A percentile compares a stretch with the other conserved stretches of the same genome.
Conservation (phyloP, 164 flowering plant genomes). For the Santalum album region DNA sequence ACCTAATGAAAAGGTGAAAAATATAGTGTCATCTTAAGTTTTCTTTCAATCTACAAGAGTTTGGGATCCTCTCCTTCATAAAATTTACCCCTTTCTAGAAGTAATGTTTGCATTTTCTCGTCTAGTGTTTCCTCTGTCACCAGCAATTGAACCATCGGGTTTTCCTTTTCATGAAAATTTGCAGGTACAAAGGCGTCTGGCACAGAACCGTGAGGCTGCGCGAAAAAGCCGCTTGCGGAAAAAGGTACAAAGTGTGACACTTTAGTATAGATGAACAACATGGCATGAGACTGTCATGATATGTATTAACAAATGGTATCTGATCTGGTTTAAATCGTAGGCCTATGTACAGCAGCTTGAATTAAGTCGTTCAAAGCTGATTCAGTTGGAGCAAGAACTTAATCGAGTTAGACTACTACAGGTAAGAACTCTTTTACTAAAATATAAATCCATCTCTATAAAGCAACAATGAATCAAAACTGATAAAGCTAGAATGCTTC, state of each 20-base stretch:
- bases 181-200: conserved; percentile 83
- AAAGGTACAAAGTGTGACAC: conserved; percentile 38
- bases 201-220: conserved; percentile 99
- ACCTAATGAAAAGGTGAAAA: conserved; percentile 58
- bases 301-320: neutral
- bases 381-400: conserved; percentile 88
- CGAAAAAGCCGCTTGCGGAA: conserved; percentile 95
- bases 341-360: conserved; percentile 94
- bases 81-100: neutral
- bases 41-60: neutral
- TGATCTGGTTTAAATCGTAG: conserved; percentile 23
- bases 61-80: neutral
- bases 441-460: too few species aligned
- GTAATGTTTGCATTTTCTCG: neutral
- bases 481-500: conserved; percentile 7
- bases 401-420: conserved; percentile 78
- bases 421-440: conserved; percentile 23
- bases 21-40: neutral
- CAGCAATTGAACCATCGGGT: too few species aligned
- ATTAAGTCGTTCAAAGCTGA: conserved; percentile 67
- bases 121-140: too few species aligned
- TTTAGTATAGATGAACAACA: neutral
- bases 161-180: neutral
- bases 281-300: neutral
- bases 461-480: neutral